phyloP scores from a whole-genome alignment of 371 early-diverging fungal genomes.

The Amoeboaphelidium protococcarum region DNA sequence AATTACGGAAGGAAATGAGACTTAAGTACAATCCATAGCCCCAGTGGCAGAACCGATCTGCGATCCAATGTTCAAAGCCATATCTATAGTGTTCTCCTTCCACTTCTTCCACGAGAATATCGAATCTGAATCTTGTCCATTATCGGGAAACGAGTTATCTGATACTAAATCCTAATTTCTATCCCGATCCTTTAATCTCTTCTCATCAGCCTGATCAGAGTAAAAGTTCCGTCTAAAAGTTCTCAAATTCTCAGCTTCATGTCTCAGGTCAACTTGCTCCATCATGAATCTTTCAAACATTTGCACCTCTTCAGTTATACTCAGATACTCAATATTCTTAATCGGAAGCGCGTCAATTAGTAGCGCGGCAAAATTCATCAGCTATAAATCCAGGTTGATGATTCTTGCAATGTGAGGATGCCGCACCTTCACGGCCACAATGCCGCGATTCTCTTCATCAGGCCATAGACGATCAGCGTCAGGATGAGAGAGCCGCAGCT shows the following conservation, averaged over 20 bases:
- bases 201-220: no score
- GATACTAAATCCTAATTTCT: no score
- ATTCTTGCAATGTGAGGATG: conserved; percentile 46
- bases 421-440: conserved; percentile 80
- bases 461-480: conserved; percentile 8
- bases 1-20: conserved; percentile 43
- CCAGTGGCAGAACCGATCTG: no score
- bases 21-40: no score
- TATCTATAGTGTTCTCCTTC: no score
- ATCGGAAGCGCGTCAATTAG: conserved; percentile 15
- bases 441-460: conserved; percentile 2
- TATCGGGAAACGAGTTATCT: no score
- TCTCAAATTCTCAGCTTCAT: conserved; percentile 46
- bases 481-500: conserved; percentile 12
- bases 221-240: conserved; percentile 39
- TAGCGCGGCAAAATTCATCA: conserved; percentile 40
- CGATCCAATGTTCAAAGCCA: no score
- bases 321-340: conserved; percentile 38
- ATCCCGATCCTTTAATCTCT: no score
- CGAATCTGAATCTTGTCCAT: no score
- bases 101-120: no score
- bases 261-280: conserved; percentile 57
- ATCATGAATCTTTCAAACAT: conserved; percentile 80
- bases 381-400: conserved; percentile 46
- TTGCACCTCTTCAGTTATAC: conserved; percentile 54